Evolutionary conservation across 2,329 filamentous ascomycete species (phyloP).

Genomic region (Colletotrichum sp.): DNA sequence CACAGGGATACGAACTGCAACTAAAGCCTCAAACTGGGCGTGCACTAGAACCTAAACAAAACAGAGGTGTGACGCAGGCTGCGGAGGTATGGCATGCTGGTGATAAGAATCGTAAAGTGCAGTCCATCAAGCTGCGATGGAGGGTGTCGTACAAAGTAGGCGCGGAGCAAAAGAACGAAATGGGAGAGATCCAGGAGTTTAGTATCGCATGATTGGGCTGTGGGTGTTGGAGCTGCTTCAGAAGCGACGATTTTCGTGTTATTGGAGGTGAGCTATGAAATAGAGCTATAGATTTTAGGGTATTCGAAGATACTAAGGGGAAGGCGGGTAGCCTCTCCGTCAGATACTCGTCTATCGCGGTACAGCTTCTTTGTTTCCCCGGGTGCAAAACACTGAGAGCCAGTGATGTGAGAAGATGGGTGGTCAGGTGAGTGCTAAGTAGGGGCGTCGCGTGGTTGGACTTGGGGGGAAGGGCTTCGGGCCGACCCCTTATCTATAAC

Average conservation of each 20-base stretch:
- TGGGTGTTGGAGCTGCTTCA: not conserved
- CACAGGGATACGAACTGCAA: slow-evolving; percentile 77
- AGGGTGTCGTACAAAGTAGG: slow-evolving; percentile 80
- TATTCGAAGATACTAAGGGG: not conserved
- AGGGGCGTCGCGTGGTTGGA: not conserved
- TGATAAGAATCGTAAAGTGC: slow-evolving; percentile 70
- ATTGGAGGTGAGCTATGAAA: not conserved
- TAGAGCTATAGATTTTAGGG: slow-evolving; percentile 5
- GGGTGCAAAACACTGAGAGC: not conserved
- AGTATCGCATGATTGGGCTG: slow-evolving; percentile 64
- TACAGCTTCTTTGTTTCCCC: not conserved
- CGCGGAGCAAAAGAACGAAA: slow-evolving; percentile 72
- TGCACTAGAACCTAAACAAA: slow-evolving; percentile 73
- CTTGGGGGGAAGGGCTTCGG: not conserved
- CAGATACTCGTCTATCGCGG: not conserved
- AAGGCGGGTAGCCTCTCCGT: not conserved
- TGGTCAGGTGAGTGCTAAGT: not conserved
- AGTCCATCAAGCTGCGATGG: slow-evolving; percentile 88
- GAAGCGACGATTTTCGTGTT: not conserved
- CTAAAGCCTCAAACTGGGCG: slow-evolving; percentile 87
- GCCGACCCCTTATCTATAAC: not conserved
- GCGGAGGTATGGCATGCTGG: slow-evolving; percentile 79
- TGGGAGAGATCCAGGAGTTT: slow-evolving; percentile 82
- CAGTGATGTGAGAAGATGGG: not conserved
- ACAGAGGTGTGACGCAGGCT: slow-evolving; percentile 77